Conservation (phyloP, 176 grass and related monocot genomes). For the Aegilops tauschii region DNA sequence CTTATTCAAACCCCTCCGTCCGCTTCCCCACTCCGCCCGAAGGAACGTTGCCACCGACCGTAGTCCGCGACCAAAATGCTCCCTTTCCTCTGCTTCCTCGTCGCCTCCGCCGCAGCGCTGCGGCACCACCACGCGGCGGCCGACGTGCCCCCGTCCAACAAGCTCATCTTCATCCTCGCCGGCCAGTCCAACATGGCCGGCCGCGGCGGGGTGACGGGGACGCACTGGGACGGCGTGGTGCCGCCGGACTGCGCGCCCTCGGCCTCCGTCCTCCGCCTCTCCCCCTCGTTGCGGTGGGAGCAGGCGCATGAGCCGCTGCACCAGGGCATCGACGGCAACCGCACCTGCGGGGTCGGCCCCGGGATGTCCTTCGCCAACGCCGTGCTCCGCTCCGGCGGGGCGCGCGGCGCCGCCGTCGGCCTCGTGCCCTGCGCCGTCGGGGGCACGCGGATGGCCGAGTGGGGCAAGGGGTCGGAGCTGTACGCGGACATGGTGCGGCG, state of each 20-base stretch:
- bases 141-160: conserved; percentile 29
- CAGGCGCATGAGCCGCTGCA: conserved; percentile 71
- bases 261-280: conserved; percentile 51
- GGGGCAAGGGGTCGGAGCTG: conserved; percentile 44
- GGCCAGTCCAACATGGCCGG: conserved; percentile 96
- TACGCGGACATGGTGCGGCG: conserved; percentile 50
- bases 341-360: conserved; percentile 76
- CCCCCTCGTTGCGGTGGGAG: conserved; percentile 50
- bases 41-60: not conserved
- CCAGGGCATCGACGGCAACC: conserved; percentile 64
- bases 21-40: not conserved
- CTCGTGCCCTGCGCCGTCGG: conserved; percentile 89
- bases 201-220: conserved; percentile 52
- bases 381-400: conserved; percentile 33
- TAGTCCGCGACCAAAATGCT: not conserved
- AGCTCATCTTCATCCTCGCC: conserved; percentile 70
- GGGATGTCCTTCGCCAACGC: conserved; percentile 73
- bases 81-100: not conserved
- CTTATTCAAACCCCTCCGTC: not conserved
- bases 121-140: not conserved
- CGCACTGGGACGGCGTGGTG: conserved; percentile 56
- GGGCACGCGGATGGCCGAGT: conserved; percentile 54
- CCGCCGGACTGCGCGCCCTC: conserved; percentile 44
- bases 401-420: not conserved
- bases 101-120: not conserved